Evolutionary conservation across 192 early-diverging fungal species (phyloP).

Genomic region (Coemansia sp.): DNA sequence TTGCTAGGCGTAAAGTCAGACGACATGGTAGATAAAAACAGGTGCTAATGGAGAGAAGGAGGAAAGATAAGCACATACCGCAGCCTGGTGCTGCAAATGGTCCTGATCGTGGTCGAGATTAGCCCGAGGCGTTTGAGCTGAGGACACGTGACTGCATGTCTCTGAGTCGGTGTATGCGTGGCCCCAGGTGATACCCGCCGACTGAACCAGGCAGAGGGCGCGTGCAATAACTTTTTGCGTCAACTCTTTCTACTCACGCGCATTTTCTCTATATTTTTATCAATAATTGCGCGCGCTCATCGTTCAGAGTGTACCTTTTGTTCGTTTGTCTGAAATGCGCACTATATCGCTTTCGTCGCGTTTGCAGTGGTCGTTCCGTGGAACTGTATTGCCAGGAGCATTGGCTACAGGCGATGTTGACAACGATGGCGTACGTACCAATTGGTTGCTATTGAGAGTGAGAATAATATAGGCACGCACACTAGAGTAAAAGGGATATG

Average conservation of each 20-base stretch:
- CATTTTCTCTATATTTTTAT: not conserved
- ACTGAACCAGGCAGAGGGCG: not conserved
- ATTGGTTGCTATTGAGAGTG: not conserved
- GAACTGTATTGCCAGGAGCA: constrained; percentile 52
- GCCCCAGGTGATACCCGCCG: not conserved
- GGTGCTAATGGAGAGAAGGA: not conserved
- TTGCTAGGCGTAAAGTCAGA: constrained; percentile 47
- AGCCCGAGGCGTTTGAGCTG: too few species aligned
- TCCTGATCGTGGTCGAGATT: not conserved
- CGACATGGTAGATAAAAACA: not conserved
- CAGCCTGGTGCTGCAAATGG: not conserved
- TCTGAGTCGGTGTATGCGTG: not conserved
- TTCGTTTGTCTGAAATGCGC: constrained; percentile 27
- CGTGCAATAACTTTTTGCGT: not conserved
- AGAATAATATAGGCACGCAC: not conserved
- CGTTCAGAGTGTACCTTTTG: not conserved
- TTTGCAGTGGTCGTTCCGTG: constrained; percentile 56
- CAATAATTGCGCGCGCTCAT: not conserved
- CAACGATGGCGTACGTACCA: constrained; percentile 52
- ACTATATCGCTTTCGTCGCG: constrained; percentile 54
- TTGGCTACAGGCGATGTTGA: constrained; percentile 57
- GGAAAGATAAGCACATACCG: not conserved
- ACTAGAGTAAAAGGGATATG: not conserved
- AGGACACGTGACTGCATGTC: too few species aligned
- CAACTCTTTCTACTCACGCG: not conserved